Base-by-base conservation (phyloP, 495 filamentous ascomycete genomes). In the Annulohypoxylon stygium region DNA sequence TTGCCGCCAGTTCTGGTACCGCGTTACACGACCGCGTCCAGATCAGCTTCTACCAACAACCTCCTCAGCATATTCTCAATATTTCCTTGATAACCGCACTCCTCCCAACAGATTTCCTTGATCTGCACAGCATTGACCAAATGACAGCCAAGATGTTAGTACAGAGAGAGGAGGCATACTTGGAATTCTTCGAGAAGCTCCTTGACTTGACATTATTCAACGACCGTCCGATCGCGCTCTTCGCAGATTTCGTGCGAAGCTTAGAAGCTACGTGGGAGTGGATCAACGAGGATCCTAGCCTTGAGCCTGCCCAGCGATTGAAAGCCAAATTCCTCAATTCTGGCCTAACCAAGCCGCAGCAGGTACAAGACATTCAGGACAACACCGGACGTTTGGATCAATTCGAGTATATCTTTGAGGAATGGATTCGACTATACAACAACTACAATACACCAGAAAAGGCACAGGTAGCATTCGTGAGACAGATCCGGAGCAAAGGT, bases 401-500 rank as follows among this genome's bases (percentile, higher is more conserved):
- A 73, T 89, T 97, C 82, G 92, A 97, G 74, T 98, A 98, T 76
- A 86, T 97, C 47, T 97, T 99, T 78, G 92, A 91, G 9, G 96
- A 98, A 78, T 99, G 96, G 96, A 87, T 94, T 64, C 89, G 90
- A 43, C 86, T 98, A 14, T 94, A 89, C 83, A 89, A 92, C 79
- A 91, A 92, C 55, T 85, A 87, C 9, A 87, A 88, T 69, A 89
- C 90, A 0, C 88, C 88, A 10, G 92, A 94, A 33, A 93, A 91
- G 74, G 86, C 91, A 0, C 85, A 88, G 60, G 81, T 86, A 7
- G 88, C 93, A 1, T 99, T 98, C 81, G 88, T 98, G 41, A 89
- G 91, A 57, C 97, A 98, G 78, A 82, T 98, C 75, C 90, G 94
- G 74, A 85, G 91, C 45, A 86, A 87, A 69, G 85, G 90, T 37